A percentile compares a stretch with the other conserved stretches of the same genome.
Evolutionary conservation across 2,329 filamentous ascomycete genomes (phyloP).

Genomic region (Colletotrichum kahawae): DNA sequence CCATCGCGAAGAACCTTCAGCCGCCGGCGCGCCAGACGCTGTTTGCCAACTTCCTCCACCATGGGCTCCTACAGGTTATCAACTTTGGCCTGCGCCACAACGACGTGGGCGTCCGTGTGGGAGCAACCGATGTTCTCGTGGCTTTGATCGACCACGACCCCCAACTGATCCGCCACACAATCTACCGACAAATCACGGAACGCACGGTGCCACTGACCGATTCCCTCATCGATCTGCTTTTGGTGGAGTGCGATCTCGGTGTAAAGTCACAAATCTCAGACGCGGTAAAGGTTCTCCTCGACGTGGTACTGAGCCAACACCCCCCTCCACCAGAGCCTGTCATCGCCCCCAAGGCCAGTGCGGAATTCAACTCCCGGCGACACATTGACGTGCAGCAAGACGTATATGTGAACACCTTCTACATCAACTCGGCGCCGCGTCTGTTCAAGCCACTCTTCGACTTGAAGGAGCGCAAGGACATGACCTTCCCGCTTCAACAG

Average conservation of each 20-base stretch:
- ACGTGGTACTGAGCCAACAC: conserved; percentile 49
- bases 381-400: conserved; percentile 75
- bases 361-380: neutral
- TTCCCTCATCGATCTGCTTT: conserved; percentile 87
- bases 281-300: conserved; percentile 90
- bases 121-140: conserved; percentile 91
- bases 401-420: conserved; percentile 85
- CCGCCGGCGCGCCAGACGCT: conserved; percentile 79
- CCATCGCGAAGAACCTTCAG: conserved; percentile 93
- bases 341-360: neutral
- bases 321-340: neutral
- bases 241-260: conserved; percentile 90
- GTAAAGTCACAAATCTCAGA: conserved; percentile 96
- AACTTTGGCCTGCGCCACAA: conserved; percentile 87
- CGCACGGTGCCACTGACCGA: conserved; percentile 87
- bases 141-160: conserved; percentile 96
- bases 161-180: conserved; percentile 89
- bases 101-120: conserved; percentile 85
- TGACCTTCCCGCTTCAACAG: conserved; percentile 79
- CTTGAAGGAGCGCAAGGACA: conserved; percentile 71
- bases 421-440: conserved; percentile 82
- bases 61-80: conserved; percentile 88
- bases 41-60: conserved; percentile 87
- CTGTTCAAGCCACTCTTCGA: conserved; percentile 88
- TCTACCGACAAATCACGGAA: conserved; percentile 90